Evolutionary conservation across 306 rosid species (phyloP).

Genomic region (Mimosa bimucronata): DNA sequence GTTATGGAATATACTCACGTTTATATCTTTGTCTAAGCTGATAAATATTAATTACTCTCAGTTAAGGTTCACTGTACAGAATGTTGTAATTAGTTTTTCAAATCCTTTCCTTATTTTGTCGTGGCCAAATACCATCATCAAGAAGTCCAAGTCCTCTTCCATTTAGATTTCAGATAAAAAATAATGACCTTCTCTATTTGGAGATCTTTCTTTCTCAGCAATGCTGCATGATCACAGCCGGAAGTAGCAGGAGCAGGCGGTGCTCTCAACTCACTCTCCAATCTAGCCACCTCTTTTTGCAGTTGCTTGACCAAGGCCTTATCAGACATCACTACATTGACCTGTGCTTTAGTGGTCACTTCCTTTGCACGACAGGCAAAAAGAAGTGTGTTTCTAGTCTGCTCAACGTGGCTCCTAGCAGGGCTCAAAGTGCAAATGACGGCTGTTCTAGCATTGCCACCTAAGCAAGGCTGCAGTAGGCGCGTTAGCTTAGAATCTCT

Average conservation of each 20-base stretch:
- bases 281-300: slow-evolving; percentile 92
- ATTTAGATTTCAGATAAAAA: slow-evolving; percentile 29
- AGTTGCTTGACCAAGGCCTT: slow-evolving; percentile 97
- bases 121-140: not conserved
- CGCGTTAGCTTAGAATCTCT: slow-evolving; percentile 98
- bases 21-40: not conserved
- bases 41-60: not conserved
- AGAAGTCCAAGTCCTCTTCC: not conserved
- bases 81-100: not conserved
- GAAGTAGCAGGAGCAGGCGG: slow-evolving; percentile 74
- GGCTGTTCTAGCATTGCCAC: slow-evolving; percentile 99
- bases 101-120: not conserved
- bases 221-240: slow-evolving; percentile 61
- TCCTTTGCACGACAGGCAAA: slow-evolving; percentile 99
- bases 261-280: slow-evolving; percentile 89
- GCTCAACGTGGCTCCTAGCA: slow-evolving; percentile 94
- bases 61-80: not conserved
- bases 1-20: not conserved
- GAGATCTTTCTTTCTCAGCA: slow-evolving; percentile 92
- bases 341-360: slow-evolving; percentile 97
- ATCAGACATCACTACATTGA: slow-evolving; percentile 98
- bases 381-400: slow-evolving; percentile 95
- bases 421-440: slow-evolving; percentile 98
- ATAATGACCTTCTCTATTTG: slow-evolving; percentile 84
- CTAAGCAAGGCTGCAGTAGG: slow-evolving; percentile 92